Base-by-base conservation (phyloP, 2,329 filamentous ascomycete species). In the Pseudonectria foliicola region DNA sequence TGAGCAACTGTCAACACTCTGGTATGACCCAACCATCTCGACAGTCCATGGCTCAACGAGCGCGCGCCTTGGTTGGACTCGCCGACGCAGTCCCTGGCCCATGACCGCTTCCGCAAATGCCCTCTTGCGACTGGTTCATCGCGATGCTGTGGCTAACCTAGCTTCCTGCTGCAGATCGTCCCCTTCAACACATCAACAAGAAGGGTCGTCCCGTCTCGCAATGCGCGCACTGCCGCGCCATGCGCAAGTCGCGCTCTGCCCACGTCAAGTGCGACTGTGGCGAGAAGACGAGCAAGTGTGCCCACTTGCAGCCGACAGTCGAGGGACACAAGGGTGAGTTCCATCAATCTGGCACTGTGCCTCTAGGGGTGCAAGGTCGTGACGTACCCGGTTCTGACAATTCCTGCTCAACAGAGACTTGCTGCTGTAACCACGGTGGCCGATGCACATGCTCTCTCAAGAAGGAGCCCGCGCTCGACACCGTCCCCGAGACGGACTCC, bases 251-350 rank as follows among this genome's bases (percentile, higher is more conserved):
- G 63, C 86, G 92, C 54, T 82, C 89, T 39, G 86, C 90, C 46
- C 92, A 96, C 64, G 78, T 92, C 57, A 94, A 92, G 64, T 98
- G 92, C 67, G 89, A 96, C 64, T 98, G 92, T 64, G 89, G 87
- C 60, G 86, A 94, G 64, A 95, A 94, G 73, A 79, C 80, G 43
- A 82, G 83, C 68, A 77, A 77, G 59, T 81, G 77, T 60, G 63
- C 71, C 40, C 75, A 81, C 57, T 49, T 79, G 54, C 70, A 76
- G 49, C 68, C 70, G 34, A 67, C 68, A 25, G 53, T 75, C 34
- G 72, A 77, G 32, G 74, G 74, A 44, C 74, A 77, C 59, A 71
- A 68, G 64, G 75, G 69, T 77, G 60, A 73, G 72, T 50, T 37
- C 33, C 25, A 29, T 36, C 42, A 38, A 35, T 31, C 33, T 27